Percentiles rank a stretch among this genome's conserved stretches.
Conservation (phyloP, 169 alveolate genomes). For the Eimeria brunetti region DNA sequence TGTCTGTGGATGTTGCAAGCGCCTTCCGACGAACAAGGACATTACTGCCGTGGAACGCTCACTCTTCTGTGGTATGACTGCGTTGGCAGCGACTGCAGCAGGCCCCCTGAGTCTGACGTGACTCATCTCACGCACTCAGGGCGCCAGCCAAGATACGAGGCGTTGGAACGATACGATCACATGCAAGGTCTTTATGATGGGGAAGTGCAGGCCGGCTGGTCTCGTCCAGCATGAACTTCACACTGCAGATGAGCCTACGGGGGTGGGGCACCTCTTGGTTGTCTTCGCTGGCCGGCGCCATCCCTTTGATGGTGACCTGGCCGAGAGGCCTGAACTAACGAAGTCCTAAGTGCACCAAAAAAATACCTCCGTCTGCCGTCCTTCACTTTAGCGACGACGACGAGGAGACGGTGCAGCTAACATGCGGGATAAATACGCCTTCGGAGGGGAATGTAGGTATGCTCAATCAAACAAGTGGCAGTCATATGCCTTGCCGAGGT, state of each 20-base stretch:
- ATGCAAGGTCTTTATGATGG: conserved; percentile 5
- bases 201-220: conserved; percentile 26
- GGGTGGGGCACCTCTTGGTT: conserved; percentile 51
- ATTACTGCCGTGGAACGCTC: conserved; percentile 57
- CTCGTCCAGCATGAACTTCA: conserved; percentile 55
- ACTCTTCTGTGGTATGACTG: conserved; percentile 38
- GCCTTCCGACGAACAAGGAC: conserved; percentile 47
- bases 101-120: conserved; percentile 48
- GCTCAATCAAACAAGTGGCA: not conserved
- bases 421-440: conserved; percentile 9
- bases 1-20: conserved; percentile 54
- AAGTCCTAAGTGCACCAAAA: conserved; percentile 33
- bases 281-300: conserved; percentile 73
- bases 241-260: conserved; percentile 33
- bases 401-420: conserved; percentile 31
- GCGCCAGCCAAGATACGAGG: conserved; percentile 44
- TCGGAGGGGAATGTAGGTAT: not conserved
- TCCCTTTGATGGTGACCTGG: conserved; percentile 53
- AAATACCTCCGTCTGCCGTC: conserved; percentile 55
- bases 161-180: conserved; percentile 48
- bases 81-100: conserved; percentile 71
- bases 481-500: conserved; percentile 59
- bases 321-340: conserved; percentile 60
- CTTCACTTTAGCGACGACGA: conserved; percentile 25
- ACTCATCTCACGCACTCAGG: conserved; percentile 36